Base-by-base conservation (phyloP, 129 eudicot species). In the Lonicera japonica region DNA sequence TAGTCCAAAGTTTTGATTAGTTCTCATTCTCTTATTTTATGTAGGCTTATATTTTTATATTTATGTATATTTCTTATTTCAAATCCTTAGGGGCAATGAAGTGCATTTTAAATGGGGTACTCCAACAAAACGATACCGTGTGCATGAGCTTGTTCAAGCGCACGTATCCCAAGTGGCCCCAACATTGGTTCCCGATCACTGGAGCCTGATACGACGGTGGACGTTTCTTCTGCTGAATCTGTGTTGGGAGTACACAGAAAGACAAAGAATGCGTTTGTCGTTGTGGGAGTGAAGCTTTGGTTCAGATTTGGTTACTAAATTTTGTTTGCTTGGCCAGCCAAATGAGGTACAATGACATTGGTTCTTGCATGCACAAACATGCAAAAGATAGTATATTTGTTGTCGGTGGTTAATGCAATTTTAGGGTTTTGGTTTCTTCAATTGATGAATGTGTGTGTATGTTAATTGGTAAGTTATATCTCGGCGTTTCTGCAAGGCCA, bases 111-210 rank as follows among this genome's bases (percentile, higher is more conserved):
- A 87, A 88, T 22, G 98, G 98, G n/a, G 95, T 85, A 58, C 90
- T 87, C 61, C 96, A 87, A 78, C 98, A 92, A 64, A 80, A 73
- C 8, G 98, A 92, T 64, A 92, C 98, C 0, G 86, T 92, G 43
- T 92, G 98, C 73, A 92, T 92, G 98, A 92, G 88, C 66, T 74
- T 92, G 77, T 92, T 72, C 29, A 92, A 92, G 77, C 96, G 98
- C 60, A 59, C 91, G 25, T 92, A 84, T 73, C 96, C 98, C 64
- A 92, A 85, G 72, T 92, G 98, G 98, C 96, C 98, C 5, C 78
- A 80, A 25, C 88, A 80, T 46, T 84, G 90, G 89, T 92, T 80
- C 76, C 98, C 98, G 8, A 63, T 83, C 52, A 73, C 67, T 29
- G 63, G 72, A 15, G 60, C 73, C 69, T 80, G 69, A 80, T 50